phyloP scores from a whole-genome alignment of 495 filamentous ascomycete genomes.

The Neurospora sp. region DNA sequence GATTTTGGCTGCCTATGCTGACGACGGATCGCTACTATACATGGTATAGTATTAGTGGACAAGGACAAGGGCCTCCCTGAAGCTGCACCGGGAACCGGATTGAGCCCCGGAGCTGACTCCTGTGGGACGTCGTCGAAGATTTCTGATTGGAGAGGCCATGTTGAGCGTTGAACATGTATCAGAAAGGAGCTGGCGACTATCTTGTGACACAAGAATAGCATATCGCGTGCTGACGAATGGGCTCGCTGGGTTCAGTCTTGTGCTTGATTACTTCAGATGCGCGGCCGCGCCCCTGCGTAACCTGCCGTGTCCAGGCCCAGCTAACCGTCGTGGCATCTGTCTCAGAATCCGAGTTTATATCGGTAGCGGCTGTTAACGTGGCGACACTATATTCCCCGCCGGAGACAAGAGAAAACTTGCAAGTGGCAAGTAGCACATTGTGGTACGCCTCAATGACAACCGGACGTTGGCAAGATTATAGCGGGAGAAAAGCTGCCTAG shows the following conservation, averaged over 20 bases:
- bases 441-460: no score
- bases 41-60: neutral
- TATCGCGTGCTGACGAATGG: neutral
- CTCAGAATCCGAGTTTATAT: neutral
- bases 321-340: neutral
- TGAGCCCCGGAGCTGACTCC: neutral
- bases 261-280: neutral
- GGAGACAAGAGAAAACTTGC: neutral
- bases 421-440: no score
- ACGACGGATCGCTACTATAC: neutral
- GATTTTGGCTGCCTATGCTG: neutral
- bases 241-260: neutral
- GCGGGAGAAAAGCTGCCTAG: neutral
- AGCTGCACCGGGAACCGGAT: neutral
- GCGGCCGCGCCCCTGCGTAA: neutral
- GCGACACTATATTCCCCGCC: neutral
- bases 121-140: neutral
- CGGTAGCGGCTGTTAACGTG: neutral
- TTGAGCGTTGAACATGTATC: neutral
- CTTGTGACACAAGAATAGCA: neutral
- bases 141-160: neutral
- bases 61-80: neutral
- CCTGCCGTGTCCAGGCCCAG: neutral
- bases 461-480: no score
- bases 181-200: neutral